These are phyloP conservation scores for Goniomonas avonlea DNA, from an alignment of 78 protist genomes.

Conservation along the genomic window DNA sequence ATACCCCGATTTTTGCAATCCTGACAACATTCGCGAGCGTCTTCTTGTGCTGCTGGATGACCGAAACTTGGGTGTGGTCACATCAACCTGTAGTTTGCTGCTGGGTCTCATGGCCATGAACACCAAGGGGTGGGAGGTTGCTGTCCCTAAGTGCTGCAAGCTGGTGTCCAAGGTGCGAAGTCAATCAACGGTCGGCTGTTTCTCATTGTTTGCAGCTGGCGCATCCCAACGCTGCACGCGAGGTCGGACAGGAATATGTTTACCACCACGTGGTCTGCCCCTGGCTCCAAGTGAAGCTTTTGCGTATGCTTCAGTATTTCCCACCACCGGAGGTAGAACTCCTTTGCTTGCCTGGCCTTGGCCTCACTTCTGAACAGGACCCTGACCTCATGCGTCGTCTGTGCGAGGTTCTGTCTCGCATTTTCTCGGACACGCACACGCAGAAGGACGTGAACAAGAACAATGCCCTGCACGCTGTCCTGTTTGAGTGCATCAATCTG, in stretches of 20 bases:
- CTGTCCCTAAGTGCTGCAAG: conserved; percentile 33
- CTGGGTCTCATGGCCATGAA: conserved; percentile 40
- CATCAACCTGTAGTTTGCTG: conserved; percentile 55
- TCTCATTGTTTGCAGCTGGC: too few relatives aligned
- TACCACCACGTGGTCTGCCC: conserved; percentile 87
- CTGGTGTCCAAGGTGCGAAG: conserved; percentile 26
- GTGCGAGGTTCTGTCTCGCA: conserved; percentile 10
- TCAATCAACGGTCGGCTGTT: not conserved
- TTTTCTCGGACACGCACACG: conserved; percentile 61
- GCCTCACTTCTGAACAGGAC: not conserved
- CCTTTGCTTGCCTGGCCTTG: too few relatives aligned
- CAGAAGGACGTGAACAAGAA: conserved; percentile 59
- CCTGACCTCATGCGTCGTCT: not conserved
- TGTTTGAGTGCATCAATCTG: conserved; percentile 83
- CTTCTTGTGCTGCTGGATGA: conserved; percentile 60
- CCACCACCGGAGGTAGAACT: conserved; percentile 78
- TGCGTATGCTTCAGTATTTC: conserved; percentile 79
- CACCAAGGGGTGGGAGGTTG: conserved; percentile 11
- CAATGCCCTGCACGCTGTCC: conserved; percentile 58
- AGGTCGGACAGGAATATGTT: conserved; percentile 66
- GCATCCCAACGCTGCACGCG: conserved; percentile 8
- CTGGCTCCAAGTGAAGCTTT: conserved; percentile 85
- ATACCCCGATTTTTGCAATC: conserved; percentile 41
- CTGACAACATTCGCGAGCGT: not conserved
- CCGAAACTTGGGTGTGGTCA: conserved; percentile 65